Evolutionary conservation across 208 protist species (phyloP).

Genomic region (Naegleria gruberi): DNA sequence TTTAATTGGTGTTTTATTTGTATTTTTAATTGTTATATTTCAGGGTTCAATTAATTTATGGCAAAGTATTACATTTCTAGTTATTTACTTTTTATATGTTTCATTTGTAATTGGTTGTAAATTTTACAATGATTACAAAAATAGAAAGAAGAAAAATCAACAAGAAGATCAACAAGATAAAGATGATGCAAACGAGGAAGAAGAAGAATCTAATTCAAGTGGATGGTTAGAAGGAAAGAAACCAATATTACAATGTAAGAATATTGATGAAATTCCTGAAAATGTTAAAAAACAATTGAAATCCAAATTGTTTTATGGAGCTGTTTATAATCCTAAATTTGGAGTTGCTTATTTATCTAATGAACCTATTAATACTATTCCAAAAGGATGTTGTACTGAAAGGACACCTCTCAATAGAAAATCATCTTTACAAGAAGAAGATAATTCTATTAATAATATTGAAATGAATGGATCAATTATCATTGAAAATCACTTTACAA

Average conservation of each 20-base stretch:
- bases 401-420: background rate
- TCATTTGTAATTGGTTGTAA: background rate
- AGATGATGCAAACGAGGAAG: too few species aligned
- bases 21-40: background rate
- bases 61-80: background rate
- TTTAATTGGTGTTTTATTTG: background rate
- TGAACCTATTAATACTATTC: too few species aligned
- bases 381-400: too few species aligned
- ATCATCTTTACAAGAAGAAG: background rate
- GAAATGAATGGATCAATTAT: background rate
- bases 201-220: background rate
- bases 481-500: background rate
- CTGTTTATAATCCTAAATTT: background rate
- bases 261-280: background rate
- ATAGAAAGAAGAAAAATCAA: background rate
- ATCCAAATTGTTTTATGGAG: background rate
- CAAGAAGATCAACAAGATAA: background rate
- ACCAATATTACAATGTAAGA: background rate
- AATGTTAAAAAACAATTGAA: background rate
- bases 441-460: background rate
- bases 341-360: background rate
- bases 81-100: constrained; percentile 5
- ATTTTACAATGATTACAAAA: background rate
- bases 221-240: background rate
- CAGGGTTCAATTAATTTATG: background rate